Evolutionary conservation across 2,329 filamentous ascomycete species (phyloP).

Genomic region (Aspergillus vadensis): DNA sequence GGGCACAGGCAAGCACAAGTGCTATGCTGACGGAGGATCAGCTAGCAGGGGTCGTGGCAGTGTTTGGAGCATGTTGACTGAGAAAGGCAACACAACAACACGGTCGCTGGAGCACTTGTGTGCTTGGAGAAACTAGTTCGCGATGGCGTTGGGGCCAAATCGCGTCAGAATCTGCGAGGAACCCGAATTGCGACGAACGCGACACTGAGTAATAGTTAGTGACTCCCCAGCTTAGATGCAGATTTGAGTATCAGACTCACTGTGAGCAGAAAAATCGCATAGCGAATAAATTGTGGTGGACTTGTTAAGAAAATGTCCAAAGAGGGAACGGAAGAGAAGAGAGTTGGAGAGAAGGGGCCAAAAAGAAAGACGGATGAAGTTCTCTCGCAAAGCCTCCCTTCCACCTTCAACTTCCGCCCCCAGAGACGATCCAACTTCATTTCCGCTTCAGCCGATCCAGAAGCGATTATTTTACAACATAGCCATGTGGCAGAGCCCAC

Average conservation of each 20-base stretch:
- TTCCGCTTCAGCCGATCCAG: not conserved
- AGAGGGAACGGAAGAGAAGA: not conserved
- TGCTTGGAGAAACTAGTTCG: constrained; percentile 5
- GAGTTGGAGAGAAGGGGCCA: not conserved
- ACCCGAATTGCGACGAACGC: not conserved
- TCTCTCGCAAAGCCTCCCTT: not conserved
- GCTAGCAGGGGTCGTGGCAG: constrained; percentile 3
- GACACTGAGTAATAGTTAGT: not conserved
- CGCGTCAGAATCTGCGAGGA: constrained; percentile 6
- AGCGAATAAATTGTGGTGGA: not conserved
- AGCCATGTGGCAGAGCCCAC: constrained; percentile 5
- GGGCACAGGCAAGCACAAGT: not conserved
- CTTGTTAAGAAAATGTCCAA: not conserved
- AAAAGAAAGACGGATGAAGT: not conserved
- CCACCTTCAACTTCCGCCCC: constrained; percentile 3
- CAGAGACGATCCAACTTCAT: constrained; percentile 3
- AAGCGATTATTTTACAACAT: not conserved
- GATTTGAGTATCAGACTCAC: not conserved
- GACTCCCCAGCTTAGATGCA: not conserved
- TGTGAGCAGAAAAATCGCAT: not conserved
- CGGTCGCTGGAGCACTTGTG: not conserved
- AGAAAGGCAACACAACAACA: not conserved
- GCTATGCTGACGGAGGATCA: not conserved
- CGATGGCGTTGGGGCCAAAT: constrained; percentile 12
- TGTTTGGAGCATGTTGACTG: not conserved